Evolutionary conservation across 208 protist species (phyloP).

Genomic region (Crithidia expoeki): DNA sequence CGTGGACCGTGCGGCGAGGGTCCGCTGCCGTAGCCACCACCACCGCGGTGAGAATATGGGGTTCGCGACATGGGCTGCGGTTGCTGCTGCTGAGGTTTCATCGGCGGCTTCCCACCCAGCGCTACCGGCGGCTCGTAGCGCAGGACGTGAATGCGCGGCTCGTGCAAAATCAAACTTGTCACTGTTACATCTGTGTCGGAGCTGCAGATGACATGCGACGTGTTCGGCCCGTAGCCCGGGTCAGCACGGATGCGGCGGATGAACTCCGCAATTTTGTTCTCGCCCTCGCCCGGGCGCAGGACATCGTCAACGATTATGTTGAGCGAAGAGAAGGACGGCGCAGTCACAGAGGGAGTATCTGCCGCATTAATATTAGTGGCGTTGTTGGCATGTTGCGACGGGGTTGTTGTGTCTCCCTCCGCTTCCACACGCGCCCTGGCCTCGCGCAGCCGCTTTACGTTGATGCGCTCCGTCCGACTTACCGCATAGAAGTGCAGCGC

Average conservation of each 20-base stretch:
- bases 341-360: too few species aligned
- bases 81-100: conserved; percentile 17
- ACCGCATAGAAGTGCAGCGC: conserved; percentile 83
- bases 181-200: conserved; percentile 99
- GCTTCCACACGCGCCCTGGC: conserved; percentile 9
- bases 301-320: conserved; percentile 95
- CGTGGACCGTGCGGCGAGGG: conserved; percentile 8
- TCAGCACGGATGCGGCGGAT: conserved; percentile 81
- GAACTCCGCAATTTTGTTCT: conserved; percentile 90
- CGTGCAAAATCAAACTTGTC: conserved; percentile 95
- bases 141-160: conserved; percentile 96
- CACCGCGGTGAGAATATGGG: conserved; percentile 12
- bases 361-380: background rate
- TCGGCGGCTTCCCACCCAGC: conserved; percentile 39
- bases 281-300: conserved; percentile 97
- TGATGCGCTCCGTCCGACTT: conserved; percentile 85
- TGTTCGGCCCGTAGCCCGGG: conserved; percentile 97
- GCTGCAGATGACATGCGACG: conserved; percentile 98
- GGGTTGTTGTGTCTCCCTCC: background rate
- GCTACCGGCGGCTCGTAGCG: conserved; percentile 94
- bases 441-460: conserved; percentile 72
- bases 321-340: conserved; percentile 41
- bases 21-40: too few species aligned
- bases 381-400: background rate
- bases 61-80: conserved; percentile 2